These are phyloP conservation scores for Diaporthe eres DNA, from an alignment of 2,329 filamentous ascomycete genomes.

Conservation along the genomic window DNA sequence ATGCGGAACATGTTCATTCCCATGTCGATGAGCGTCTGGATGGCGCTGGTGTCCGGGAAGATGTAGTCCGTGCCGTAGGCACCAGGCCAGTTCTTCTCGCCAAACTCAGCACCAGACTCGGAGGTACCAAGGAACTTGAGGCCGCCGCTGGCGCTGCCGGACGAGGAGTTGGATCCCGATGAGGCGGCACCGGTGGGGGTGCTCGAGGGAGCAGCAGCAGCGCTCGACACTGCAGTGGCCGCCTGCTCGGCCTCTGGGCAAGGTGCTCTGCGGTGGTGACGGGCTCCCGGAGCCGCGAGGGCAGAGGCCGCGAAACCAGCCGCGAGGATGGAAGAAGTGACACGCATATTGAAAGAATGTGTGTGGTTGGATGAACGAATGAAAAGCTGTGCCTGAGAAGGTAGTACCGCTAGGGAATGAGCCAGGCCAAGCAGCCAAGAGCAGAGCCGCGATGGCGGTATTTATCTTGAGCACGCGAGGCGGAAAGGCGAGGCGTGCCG, in stretches of 20 bases:
- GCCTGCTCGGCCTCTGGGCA: constrained; percentile 6
- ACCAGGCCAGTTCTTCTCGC: constrained; percentile 69
- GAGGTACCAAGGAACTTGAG: constrained; percentile 54
- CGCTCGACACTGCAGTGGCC: not conserved
- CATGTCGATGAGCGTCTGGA: constrained; percentile 64
- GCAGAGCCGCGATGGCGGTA: constrained; percentile 9
- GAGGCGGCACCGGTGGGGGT: constrained; percentile 31
- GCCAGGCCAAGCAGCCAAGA: not conserved
- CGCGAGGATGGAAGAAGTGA: constrained; percentile 42
- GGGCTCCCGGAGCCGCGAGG: constrained; percentile 38
- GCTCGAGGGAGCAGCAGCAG: not conserved
- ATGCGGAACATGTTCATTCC: constrained; percentile 51
- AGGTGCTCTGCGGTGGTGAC: constrained; percentile 10
- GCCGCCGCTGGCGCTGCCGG: constrained; percentile 19
- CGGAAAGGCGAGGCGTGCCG: not conserved
- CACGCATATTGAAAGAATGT: constrained; percentile 40
- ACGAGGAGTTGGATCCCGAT: constrained; percentile 34
- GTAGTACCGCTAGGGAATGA: constrained; percentile 2
- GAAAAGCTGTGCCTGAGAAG: constrained; percentile 10
- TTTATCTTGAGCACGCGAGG: constrained; percentile 13
- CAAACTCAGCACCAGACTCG: constrained; percentile 74
- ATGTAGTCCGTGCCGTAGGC: constrained; percentile 71
- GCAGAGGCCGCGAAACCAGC: constrained; percentile 43
- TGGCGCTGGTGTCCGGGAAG: constrained; percentile 68
- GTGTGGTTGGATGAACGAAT: not conserved